Conservation (phyloP, 139 green algal species). For the Tetradesmus lagerheimii region DNA sequence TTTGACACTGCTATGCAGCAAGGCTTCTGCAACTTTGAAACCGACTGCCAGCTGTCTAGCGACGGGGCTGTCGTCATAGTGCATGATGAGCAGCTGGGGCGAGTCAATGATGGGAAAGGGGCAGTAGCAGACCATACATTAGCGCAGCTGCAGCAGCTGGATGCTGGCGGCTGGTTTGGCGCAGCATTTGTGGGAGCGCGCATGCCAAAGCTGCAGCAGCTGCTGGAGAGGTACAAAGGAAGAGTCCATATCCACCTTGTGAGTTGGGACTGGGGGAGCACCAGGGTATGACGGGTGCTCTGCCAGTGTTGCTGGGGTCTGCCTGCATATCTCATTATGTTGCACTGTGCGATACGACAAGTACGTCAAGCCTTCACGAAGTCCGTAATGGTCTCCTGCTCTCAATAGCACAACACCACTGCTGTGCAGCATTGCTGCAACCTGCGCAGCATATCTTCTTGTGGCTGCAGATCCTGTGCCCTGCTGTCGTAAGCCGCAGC, state of each 20-base stretch:
- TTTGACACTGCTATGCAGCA: conserved; percentile 56
- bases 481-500: not conserved
- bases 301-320: not conserved
- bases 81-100: conserved; percentile 57
- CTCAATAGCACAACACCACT: not conserved
- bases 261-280: not conserved
- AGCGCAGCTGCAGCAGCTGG: conserved; percentile 44
- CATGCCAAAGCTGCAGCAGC: conserved; percentile 48
- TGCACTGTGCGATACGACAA: too few relatives aligned
- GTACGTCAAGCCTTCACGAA: too few relatives aligned
- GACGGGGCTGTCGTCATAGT: conserved; percentile 57
- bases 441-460: not conserved
- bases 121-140: not conserved
- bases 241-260: conserved; percentile 64
- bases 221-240: conserved; percentile 50
- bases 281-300: not conserved
- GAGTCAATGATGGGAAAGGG: conserved; percentile 45
- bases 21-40: conserved; percentile 62
- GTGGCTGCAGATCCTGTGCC: not conserved
- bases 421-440: not conserved
- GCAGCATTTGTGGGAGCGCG: conserved; percentile 29
- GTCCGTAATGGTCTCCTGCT: not conserved
- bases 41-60: conserved; percentile 59
- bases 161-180: conserved; percentile 59
- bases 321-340: not conserved